Percentiles rank a stretch among this genome's conserved stretches.
phyloP scores from a whole-genome alignment of 495 filamentous ascomycete species.

The Tuber brumale region DNA sequence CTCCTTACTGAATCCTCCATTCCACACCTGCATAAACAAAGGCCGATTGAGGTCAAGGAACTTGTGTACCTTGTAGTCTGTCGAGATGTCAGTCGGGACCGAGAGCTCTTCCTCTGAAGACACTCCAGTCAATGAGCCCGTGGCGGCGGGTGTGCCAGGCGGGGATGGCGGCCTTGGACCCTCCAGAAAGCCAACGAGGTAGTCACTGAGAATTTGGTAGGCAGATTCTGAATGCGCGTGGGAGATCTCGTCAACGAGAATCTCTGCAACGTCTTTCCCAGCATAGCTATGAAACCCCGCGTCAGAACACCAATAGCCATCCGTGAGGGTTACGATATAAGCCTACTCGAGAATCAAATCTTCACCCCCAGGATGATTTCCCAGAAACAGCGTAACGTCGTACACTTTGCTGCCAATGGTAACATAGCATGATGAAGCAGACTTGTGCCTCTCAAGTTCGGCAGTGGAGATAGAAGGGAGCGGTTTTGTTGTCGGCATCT shows the following conservation, averaged over 20 bases:
- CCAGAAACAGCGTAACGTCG: conserved; percentile 84
- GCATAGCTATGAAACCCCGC: conserved; percentile 48
- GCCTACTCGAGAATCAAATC: conserved; percentile 73
- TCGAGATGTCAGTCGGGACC: conserved; percentile 66
- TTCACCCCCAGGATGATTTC: conserved; percentile 82
- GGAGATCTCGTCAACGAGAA: conserved; percentile 75
- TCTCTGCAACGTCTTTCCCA: conserved; percentile 75
- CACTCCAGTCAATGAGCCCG: conserved; percentile 76
- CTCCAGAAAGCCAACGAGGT: conserved; percentile 69
- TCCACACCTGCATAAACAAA: conserved; percentile 83
- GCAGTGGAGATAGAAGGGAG: conserved; percentile 71
- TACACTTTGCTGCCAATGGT: conserved; percentile 83
- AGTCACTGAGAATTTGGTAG: conserved; percentile 84
- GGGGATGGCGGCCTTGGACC: conserved; percentile 34
- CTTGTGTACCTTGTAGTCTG: conserved; percentile 78
- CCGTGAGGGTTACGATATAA: not conserved
- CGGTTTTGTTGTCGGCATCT: conserved; percentile 41
- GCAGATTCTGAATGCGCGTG: conserved; percentile 83
- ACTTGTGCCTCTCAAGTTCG: conserved; percentile 77
- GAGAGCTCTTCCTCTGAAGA: conserved; percentile 76
- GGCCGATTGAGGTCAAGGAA: conserved; percentile 88
- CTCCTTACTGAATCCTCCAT: conserved; percentile 76
- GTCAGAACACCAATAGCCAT: conserved; percentile 8
- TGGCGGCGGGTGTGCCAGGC: conserved; percentile 32
- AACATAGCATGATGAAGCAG: conserved; percentile 81